phyloP scores from a whole-genome alignment of 352 stramenopile genomes.

The Thalassiosira mediterranea region DNA sequence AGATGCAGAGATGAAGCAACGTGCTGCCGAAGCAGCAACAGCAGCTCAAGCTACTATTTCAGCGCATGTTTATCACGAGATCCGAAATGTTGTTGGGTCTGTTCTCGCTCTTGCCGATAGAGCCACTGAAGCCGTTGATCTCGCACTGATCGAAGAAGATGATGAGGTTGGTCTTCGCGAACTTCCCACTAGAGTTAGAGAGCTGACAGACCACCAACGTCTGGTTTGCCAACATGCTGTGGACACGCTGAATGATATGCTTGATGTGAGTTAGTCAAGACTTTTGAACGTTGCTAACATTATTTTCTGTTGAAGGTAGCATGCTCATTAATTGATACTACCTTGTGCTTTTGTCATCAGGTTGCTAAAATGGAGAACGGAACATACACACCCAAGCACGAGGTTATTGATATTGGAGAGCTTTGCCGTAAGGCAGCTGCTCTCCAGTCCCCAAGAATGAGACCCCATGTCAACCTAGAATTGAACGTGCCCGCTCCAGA shows the following conservation, averaged over 20 bases:
- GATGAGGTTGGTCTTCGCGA: constrained; percentile 39
- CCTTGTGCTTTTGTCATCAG: no score
- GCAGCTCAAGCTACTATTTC: constrained; percentile 64
- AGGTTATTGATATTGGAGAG: constrained; percentile 79
- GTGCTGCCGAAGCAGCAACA: constrained; percentile 75
- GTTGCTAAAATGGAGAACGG: constrained; percentile 91
- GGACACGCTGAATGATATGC: constrained; percentile 84
- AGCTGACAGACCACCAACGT: constrained; percentile 61
- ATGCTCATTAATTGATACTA: no score
- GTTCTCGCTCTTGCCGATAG: constrained; percentile 58
- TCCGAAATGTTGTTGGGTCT: constrained; percentile 59
- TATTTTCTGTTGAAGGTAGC: no score
- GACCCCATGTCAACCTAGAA: constrained; percentile 90
- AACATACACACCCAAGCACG: constrained; percentile 67
- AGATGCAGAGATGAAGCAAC: constrained; percentile 78
- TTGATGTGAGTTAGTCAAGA: constrained; percentile 85
- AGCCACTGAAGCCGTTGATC: constrained; percentile 54
- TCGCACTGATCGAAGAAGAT: constrained; percentile 53
- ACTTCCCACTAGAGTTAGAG: constrained; percentile 41
- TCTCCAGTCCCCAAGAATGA: constrained; percentile 87
- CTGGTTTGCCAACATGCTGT: constrained; percentile 64
- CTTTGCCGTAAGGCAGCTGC: constrained; percentile 86
- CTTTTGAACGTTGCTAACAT: no score
- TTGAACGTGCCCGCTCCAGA: constrained; percentile 86
- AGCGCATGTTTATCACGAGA: constrained; percentile 67